Base-by-base conservation (phyloP, 2,329 filamentous ascomycete species). In the Nannizzia gypsea region DNA sequence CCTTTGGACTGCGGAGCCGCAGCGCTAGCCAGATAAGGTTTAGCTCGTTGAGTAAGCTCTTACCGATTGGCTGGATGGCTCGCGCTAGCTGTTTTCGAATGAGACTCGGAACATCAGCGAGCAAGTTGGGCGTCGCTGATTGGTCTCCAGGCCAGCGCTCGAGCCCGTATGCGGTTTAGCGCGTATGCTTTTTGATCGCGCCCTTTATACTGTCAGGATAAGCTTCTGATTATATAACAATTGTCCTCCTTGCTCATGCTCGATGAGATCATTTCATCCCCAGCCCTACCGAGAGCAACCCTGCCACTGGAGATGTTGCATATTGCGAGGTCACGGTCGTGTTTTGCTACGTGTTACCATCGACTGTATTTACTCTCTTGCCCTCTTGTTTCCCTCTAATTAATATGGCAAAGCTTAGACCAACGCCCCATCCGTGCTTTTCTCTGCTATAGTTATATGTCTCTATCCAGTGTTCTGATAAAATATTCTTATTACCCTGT, bases 1-100 rank as follows among this genome's bases (percentile, higher is more conserved):
- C 13, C 17, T 54, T 17, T 9, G 50, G 20, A 34, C 28, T 9
- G 42, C 36, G 42, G 58, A 62, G 58, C 58, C 60, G 40, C 60
- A 61, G 22, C 50, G 50, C 50, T 54, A 54, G 26, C 50, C 31
- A 1, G 3, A 34, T 34, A 4, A 1, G 15, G 26, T 17, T 8
- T 31, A 20, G 26, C 6, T 1, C 2, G 3, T 1, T 22, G 6
- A 31, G 26, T 54, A 54, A 54, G 26, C 50, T 17, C 4, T 11
- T 20, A 20, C 50, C 26, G 13, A 54, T 54, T 54, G 50, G 50
- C 26, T 15, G n/a, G 26, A 3, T 6, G 6, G 6, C 1, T 17
- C 15, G 6, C 50, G 26, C 50, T 54, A 54, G 50, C 50, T 20
- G 50, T 15, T 34, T 54, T 54, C 50, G 50, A 26, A 36, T 6